Evolutionary conservation across 345 rosid genomes (phyloP), one percentile per base, ranked within the genome.

Genomic region (Leavenworthia alabamica): DNA sequence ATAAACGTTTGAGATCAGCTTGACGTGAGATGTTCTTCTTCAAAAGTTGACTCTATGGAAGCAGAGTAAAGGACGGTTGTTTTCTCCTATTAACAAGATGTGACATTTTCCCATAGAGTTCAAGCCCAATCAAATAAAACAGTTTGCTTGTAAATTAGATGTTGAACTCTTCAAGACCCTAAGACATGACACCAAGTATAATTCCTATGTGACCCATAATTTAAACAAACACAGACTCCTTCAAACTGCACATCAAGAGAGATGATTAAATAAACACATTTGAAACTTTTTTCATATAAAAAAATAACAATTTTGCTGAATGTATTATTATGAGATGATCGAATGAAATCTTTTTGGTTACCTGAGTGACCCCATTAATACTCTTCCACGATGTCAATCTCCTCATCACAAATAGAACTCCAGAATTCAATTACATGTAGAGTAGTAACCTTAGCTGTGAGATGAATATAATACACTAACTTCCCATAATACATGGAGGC

Each of bases 341-440:
- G 22, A 20, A 20, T 20, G 22, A 20, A 20, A 20, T 2, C 22
- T 20, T 20, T 20, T n/a, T n/a, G n/a, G n/a, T n/a, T n/a, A n/a
- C n/a, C n/a, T n/a, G n/a, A n/a, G n/a, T n/a, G n/a, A n/a, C n/a
- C n/a, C n/a, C n/a, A n/a, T n/a, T n/a, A n/a, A n/a, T 77, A 81
- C 42, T 81, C 86, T 60, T 81, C 86, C 60, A 81, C 60, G 62
- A 83, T 81, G 70, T 83, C 88, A 58, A 79, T 83, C 71, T 83
- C 88, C 73, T 83, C 88, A 13, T 83, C 88, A 73, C 83, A 78
- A 29, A 83, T 78, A 46, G 88, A 80, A 72, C 85, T 83, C 88
- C 88, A 83, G 36, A 83, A 83, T 49, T 83, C 88, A 69, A 83
- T 79, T 16, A 86, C 86, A 55, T 83, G 88, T 59, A 83, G 83